Evolutionary conservation across 1,139 yeast genomes (phyloP).

Genomic region (Sugiyamaella novakii): DNA sequence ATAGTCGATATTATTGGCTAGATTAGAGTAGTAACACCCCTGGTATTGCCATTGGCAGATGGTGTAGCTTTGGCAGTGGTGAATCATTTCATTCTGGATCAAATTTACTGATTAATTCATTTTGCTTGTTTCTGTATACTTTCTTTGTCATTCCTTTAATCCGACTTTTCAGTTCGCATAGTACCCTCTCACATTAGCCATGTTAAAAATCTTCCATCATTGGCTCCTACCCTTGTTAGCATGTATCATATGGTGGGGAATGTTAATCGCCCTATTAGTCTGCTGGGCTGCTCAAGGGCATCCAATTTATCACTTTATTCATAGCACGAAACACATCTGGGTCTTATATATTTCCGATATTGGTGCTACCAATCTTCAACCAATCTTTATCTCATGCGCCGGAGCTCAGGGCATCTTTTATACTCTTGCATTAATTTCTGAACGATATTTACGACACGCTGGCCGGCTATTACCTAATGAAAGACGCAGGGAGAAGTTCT

Average conservation of each 20-base stretch:
- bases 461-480: constrained; percentile 59
- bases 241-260: constrained; percentile 69
- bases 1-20: too few species aligned
- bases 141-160: too few species aligned
- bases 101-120: too few species aligned
- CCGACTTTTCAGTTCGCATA: too few species aligned
- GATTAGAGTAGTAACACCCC: too few species aligned
- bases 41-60: too few species aligned
- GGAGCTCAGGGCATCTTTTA: constrained; percentile 79
- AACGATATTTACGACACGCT: constrained; percentile 55
- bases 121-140: background rate
- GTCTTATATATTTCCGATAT: constrained; percentile 81
- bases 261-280: constrained; percentile 68
- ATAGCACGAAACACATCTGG: constrained; percentile 42
- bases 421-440: constrained; percentile 65
- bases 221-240: constrained; percentile 60
- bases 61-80: too few species aligned
- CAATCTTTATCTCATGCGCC: constrained; percentile 78
- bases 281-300: constrained; percentile 81
- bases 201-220: constrained; percentile 25
- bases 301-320: constrained; percentile 66
- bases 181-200: too few species aligned
- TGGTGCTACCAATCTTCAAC: constrained; percentile 83
- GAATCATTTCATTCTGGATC: too few species aligned
- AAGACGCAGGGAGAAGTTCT: constrained; percentile 50